Percentiles rank a stretch among this genome's conserved stretches.
These are phyloP conservation scores for Chytridiales sp. DNA, from an alignment of 371 early-diverging fungal genomes.

Conservation along the genomic window DNA sequence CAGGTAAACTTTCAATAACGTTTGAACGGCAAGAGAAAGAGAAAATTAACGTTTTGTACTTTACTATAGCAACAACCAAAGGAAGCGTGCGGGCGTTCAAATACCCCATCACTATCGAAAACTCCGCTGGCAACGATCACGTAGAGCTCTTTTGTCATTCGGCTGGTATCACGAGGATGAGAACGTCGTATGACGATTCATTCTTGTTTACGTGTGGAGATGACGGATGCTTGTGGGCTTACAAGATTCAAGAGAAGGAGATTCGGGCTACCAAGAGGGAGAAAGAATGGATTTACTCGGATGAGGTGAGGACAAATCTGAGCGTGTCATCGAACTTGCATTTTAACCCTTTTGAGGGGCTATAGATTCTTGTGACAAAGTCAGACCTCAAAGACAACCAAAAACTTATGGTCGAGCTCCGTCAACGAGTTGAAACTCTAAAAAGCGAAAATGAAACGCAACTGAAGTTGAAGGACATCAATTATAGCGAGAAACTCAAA, in stretches of 20 bases:
- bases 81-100: constrained; percentile 32
- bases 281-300: constrained; percentile 42
- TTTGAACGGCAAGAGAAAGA: constrained; percentile 4
- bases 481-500: constrained; percentile 41
- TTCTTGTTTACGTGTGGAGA: constrained; percentile 50
- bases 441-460: constrained; percentile 47
- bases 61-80: constrained; percentile 30
- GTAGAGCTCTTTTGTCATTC: constrained; percentile 42
- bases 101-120: constrained; percentile 30
- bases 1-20: constrained; percentile 12
- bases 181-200: constrained; percentile 50
- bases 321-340: background rate
- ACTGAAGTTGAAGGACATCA: constrained; percentile 44
- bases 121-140: constrained; percentile 15
- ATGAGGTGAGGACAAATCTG: constrained; percentile 33
- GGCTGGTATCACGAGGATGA: constrained; percentile 37
- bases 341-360: background rate
- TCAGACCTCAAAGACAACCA: constrained; percentile 50
- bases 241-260: constrained; percentile 40
- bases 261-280: constrained; percentile 34
- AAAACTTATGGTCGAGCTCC: constrained; percentile 39
- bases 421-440: constrained; percentile 50
- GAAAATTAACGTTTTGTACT: constrained; percentile 1
- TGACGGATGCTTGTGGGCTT: constrained; percentile 53
- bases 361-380: constrained; percentile 51